Evolutionary conservation across 164 flowering plant species (phyloP), one percentile per base, ranked within the genome.

Genomic region (Euptelea pleiosperma): DNA sequence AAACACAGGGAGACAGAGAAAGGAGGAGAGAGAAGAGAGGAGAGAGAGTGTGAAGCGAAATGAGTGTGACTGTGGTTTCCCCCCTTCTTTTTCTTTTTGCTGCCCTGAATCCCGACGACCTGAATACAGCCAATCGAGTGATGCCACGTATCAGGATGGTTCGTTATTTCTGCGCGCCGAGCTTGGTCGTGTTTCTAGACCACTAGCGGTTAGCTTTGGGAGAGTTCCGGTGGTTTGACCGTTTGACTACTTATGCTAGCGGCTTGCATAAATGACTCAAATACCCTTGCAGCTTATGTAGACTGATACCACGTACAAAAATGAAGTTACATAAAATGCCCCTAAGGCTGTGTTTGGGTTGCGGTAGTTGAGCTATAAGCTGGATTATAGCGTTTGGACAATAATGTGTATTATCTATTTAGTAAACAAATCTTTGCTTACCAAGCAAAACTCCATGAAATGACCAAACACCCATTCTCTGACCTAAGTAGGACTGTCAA

Each of bases 91-190:
- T 65, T 76, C 69, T 67, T 70, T 51, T 33, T 48, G 74, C 42
- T 57, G 66, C 62, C 76, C 60, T 78, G 87, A 75, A 85, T 87
- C 95, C 95, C 82, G 83, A 76, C 64, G 87, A 77, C 60, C n/a
- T 8, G 10, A 2, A 62, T 24, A 2, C 1, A n/a, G 34, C 92
- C 73, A 84, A 79, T 79, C 4, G 43, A 6, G 3, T 0, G 0
- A 0, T 2, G 74, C 48, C 96, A 82, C 90, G 85, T 78, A 66
- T 31, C 69, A 72, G n/a, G 73, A 61, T 80, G 73, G 77, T 73
- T 64, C 50, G 50, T 12, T 14, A 34, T 36, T 39, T 24, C 40
- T 31, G 39, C 41, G 47, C 51, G 21, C 14, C 14, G 44, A 58
- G 11, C 16, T 26, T 22, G 15, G 37, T 56, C 35, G 60, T 41